phyloP scores from a whole-genome alignment of 345 rosid genomes.

The Chamaenerion angustifolium region DNA sequence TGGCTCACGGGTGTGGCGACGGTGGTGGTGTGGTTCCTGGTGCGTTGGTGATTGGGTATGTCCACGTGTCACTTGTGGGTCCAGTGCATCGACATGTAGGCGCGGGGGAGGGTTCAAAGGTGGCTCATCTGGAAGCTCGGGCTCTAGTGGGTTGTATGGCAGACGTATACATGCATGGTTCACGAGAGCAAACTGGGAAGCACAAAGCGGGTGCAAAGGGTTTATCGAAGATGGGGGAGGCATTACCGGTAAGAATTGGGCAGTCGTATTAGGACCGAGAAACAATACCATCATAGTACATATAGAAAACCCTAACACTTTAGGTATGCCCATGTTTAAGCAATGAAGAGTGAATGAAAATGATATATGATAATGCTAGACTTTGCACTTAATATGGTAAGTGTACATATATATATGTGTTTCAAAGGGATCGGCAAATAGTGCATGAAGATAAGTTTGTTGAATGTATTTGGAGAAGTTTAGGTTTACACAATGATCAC shows the following conservation, averaged over 20 bases:
- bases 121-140: conserved; percentile 4
- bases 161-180: conserved; percentile 50
- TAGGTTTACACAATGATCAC: no score
- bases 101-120: conserved; percentile 15
- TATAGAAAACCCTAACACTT: not conserved
- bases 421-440: no score
- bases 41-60: conserved; percentile 3
- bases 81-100: not conserved
- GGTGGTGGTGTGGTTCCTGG: conserved; percentile 1
- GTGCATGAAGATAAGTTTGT: no score
- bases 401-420: no score
- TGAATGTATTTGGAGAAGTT: no score
- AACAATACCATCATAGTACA: not conserved
- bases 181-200: conserved; percentile 48
- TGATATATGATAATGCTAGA: no score
- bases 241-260: not conserved
- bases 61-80: conserved; percentile 3
- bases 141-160: conserved; percentile 17
- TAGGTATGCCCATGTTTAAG: not conserved
- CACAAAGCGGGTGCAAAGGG: conserved; percentile 20
- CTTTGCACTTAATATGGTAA: no score
- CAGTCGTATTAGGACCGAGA: not conserved
- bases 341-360: no score
- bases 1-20: conserved; percentile 7
- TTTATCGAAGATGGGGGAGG: no score